Percentiles rank a stretch among this genome's conserved stretches.
Conservation (phyloP, 345 rosid genomes). For the Dovyalis caffra region DNA sequence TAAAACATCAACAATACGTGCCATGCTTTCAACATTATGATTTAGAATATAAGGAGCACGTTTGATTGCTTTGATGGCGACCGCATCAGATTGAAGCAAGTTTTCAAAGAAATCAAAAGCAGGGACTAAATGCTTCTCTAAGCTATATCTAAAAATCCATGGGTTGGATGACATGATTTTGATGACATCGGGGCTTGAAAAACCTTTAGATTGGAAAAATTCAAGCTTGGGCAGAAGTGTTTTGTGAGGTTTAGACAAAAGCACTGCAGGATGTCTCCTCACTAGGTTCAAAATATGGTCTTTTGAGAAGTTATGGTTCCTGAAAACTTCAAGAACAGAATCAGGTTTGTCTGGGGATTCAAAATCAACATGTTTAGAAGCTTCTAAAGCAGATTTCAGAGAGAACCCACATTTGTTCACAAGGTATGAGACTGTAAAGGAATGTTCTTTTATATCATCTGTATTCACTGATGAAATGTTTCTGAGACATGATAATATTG, state of each 20-base stretch:
- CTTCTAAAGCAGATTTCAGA: neutral
- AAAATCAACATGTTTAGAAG: neutral
- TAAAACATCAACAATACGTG: constrained; percentile 11
- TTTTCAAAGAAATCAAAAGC: constrained; percentile 7
- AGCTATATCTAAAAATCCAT: neutral
- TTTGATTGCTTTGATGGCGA: neutral
- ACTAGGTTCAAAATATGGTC: neutral
- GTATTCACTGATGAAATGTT: constrained; percentile 5
- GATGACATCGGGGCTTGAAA: constrained; percentile 13
- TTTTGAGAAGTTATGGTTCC: neutral
- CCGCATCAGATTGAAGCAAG: neutral
- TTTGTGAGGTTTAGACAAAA: too few relatives aligned
- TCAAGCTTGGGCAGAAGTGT: too few relatives aligned
- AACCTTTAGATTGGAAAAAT: constrained; percentile 19
- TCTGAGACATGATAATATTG: neutral
- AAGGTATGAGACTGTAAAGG: constrained; percentile 9
- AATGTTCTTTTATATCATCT: neutral
- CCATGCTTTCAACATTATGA: neutral
- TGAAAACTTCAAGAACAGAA: neutral
- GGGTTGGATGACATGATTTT: neutral
- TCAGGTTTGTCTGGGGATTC: neutral
- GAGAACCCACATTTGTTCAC: constrained; percentile 14
- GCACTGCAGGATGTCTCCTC: neutral
- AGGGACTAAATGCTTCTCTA: constrained; percentile 9
- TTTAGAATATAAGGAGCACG: neutral